Evolutionary conservation across 257 asterid genomes (phyloP).

Genomic region (Fraxinus excelsior): DNA sequence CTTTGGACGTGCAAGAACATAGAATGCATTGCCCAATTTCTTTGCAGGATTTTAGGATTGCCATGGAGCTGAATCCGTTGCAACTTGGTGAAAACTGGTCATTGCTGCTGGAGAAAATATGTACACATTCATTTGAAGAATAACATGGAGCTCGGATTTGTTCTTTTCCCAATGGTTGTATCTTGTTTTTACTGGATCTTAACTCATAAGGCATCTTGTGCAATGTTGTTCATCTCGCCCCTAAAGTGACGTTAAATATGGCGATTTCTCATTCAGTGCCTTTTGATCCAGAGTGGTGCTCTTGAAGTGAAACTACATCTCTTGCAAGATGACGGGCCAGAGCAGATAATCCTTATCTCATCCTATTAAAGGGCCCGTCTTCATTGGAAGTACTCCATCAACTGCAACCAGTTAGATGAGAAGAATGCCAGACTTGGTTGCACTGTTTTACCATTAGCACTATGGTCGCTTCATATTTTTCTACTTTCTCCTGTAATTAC

Average conservation of each 20-base stretch:
- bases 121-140: constrained; percentile 70
- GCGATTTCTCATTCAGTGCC: constrained; percentile 36
- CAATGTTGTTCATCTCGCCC: constrained; percentile 21
- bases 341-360: constrained; percentile 46
- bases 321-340: constrained; percentile 29
- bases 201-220: neutral
- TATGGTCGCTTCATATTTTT: constrained; percentile 47
- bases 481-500: constrained; percentile 75
- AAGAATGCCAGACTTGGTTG: constrained; percentile 49
- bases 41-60: constrained; percentile 83
- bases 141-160: constrained; percentile 33
- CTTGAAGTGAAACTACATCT: constrained; percentile 30
- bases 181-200: constrained; percentile 44
- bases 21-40: constrained; percentile 46
- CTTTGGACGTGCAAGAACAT: constrained; percentile 43
- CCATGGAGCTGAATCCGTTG: constrained; percentile 87
- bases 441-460: constrained; percentile 91
- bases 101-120: constrained; percentile 80
- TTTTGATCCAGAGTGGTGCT: constrained; percentile 38
- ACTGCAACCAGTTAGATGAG: constrained; percentile 53
- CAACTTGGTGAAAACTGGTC: constrained; percentile 99
- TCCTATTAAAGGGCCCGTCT: constrained; percentile 42
- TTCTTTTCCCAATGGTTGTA: constrained; percentile 14
- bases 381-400: constrained; percentile 33
- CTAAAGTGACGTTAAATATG: constrained; percentile 19